Conservation (phyloP, 257 asterid species). For the Solanum pinnatisectum region DNA sequence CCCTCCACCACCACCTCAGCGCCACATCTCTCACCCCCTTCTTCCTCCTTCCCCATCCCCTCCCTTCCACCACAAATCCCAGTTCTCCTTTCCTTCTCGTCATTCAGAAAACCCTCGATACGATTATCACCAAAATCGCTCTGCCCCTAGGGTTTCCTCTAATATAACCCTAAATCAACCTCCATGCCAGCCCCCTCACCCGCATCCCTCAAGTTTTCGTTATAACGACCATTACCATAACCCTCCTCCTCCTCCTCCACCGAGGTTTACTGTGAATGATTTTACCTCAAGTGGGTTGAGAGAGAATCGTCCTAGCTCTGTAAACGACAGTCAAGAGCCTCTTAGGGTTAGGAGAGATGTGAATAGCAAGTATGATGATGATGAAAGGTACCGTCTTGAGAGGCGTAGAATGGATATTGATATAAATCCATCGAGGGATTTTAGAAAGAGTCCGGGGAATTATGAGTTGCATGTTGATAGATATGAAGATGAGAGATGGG, state of each 20-base stretch:
- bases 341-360: constrained; percentile 7
- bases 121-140: constrained; percentile 20
- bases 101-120: constrained; percentile 16
- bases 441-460: constrained; percentile 2
- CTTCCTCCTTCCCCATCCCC: constrained; percentile 10
- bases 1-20: constrained; percentile 3
- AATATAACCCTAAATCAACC: neutral
- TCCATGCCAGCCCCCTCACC: neutral
- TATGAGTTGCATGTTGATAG: constrained; percentile 9
- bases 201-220: neutral
- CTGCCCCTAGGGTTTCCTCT: constrained; percentile 15
- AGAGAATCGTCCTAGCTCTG: neutral
- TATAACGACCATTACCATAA: neutral
- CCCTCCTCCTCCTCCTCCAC: constrained; percentile 1
- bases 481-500: constrained; percentile 27
- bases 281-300: neutral
- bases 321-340: neutral
- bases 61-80: constrained; percentile 9
- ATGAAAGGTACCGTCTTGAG: neutral
- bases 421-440: neutral
- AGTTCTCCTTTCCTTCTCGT: constrained; percentile 21
- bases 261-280: neutral
- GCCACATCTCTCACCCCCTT: neutral
- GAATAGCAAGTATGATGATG: neutral
- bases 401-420: neutral